Evolutionary conservation across 257 asterid genomes (phyloP), one percentile per base, ranked within the genome.

Genomic region (Pogostemon cablin): DNA sequence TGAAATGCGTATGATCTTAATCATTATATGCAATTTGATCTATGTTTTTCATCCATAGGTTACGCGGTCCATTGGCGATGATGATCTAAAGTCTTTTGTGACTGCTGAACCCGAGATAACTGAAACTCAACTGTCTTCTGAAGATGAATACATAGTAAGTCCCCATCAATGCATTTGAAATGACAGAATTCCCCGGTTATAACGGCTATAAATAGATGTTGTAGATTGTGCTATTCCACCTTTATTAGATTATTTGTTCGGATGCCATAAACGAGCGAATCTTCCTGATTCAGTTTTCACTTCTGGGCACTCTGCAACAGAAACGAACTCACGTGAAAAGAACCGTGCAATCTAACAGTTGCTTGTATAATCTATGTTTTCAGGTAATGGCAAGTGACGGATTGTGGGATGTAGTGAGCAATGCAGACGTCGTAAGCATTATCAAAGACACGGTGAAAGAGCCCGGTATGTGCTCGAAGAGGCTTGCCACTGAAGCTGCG

Each of bases 311-410:
- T 34, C 34, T 11, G 32, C 9, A 35, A 48, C 48, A 35, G 10
- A 35, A 9, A 15, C 25, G 34, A 63, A 63, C 17, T 48, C 60
- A 6, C 7, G 34, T 40, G 44, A 40, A 40, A 40, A 3, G 1
- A 40, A 40, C 44, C 0, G 44, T 40, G 44, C 4, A 40, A 40
- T 40, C 32, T 50, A 25, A 55, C 40, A 25, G 6, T 55, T 25
- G 32, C 1, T n/a, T 10, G 8, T 20, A 34, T 40, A 4, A 39
- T 10, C 40, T 20, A 20, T 20, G 25, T 56, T 71, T 71, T 62
- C 83, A 93, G 99, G 99, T 93, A 58, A 91, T 93, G 96, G 96
- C 86, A 2, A 89, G 96, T 64, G 99, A 93, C 62, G 98, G 99
- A 42, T 82, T 93, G 25, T 93, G 99, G 98, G 99, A 93, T 50